Base-by-base conservation (phyloP, 352 stramenopile species). In the Phytophthora europaea region DNA sequence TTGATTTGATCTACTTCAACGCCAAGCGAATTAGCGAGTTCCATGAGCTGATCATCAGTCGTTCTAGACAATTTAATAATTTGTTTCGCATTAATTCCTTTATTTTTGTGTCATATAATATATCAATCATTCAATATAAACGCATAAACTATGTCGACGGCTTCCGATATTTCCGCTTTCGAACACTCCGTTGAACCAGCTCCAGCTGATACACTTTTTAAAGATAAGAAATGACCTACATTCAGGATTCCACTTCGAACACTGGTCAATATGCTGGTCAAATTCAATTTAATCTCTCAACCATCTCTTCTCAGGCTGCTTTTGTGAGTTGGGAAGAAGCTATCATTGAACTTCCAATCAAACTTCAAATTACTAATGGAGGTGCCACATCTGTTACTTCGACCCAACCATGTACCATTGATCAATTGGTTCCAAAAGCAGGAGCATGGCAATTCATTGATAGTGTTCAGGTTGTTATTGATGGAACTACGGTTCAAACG, bases 311-410 rank as follows among this genome's bases (percentile, higher is more conserved):
- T 2, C 47, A 67, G 40, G 48, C 48, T 10, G n/a, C 33, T 2
- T 67, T 67, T 38, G 48, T 58, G 33, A 59, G 53, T 59, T 59
- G 60, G 45, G 15, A 67, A 67, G 60, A 67, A 67, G 60, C 47
- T 15, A 33, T 59, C 3, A 58, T 67, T 16, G 60, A 67, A 13
- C 10, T 67, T 16, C 48, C 60, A 53, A 5, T 67, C 6, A 59
- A 59, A 28, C 47, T 65, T 57, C 47, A 65, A 23, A 65, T 65
- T 65, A 16, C 50, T 20, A 65, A 65, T 34, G 40, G 38, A 18
- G 40, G 38, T 40, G 5, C 48, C 16, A n/a, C 1, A 22, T 59
- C 47, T 4, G 20, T 67, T 0, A 50, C 33, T 53, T 59, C 60
- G 18, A 63, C 56, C n/a, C 23, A 38, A 0, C 20, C 40, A 4